Evolutionary conservation across 1,284 basidiomycete species (phyloP).

Genomic region (Ceraceosorus guamensis): DNA sequence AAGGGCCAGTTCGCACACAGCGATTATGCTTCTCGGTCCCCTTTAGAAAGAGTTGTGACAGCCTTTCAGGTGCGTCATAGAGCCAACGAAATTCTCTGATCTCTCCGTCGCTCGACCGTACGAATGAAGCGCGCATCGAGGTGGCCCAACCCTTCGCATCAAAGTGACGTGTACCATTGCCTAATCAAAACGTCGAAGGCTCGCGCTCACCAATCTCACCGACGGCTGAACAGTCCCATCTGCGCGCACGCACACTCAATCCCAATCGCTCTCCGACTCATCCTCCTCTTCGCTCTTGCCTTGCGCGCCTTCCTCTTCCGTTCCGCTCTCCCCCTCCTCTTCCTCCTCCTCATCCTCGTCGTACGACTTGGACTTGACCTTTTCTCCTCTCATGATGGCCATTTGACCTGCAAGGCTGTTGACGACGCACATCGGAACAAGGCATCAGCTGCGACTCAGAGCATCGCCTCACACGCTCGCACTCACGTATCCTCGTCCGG

Average conservation of each 20-base stretch:
- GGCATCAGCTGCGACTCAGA: not conserved
- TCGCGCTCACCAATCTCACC: too few relatives aligned
- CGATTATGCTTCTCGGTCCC: too few relatives aligned
- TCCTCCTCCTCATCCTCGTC: slow-evolving; percentile 20
- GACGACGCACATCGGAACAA: slow-evolving; percentile 42
- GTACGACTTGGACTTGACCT: slow-evolving; percentile 63
- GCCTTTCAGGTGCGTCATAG: too few relatives aligned
- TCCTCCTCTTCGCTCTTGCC: slow-evolving; percentile 19
- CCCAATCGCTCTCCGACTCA: slow-evolving; percentile 14
- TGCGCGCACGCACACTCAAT: not conserved
- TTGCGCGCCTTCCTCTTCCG: slow-evolving; percentile 13
- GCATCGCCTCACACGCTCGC: slow-evolving; percentile 56
- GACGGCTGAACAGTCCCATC: too few relatives aligned
- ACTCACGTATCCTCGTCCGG: slow-evolving; percentile 40
- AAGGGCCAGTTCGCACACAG: too few relatives aligned
- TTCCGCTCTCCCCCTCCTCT: slow-evolving; percentile 15
- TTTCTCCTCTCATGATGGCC: slow-evolving; percentile 87
- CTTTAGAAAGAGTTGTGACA: too few relatives aligned
- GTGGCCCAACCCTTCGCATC: too few relatives aligned
- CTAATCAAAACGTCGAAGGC: too few relatives aligned
- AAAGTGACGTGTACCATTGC: too few relatives aligned
- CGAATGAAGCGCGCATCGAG: too few relatives aligned
- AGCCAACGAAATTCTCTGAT: too few relatives aligned
- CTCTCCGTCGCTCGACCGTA: too few relatives aligned
- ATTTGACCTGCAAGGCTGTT: slow-evolving; percentile 92